Evolutionary conservation across 768 basidiomycete species (phyloP).

Genomic region (Suillus spraguei): DNA sequence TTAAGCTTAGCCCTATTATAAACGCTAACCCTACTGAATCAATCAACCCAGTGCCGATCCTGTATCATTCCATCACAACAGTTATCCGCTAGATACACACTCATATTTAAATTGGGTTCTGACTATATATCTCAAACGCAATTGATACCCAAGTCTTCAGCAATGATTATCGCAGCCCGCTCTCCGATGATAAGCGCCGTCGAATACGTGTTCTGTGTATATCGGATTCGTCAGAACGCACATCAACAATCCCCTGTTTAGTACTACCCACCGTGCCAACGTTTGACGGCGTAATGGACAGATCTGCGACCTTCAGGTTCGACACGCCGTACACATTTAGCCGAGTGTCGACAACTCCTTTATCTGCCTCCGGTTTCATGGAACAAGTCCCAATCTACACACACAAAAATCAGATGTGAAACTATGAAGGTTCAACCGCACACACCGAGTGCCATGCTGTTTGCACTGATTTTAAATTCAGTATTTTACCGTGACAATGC

Average conservation of each 20-base stretch:
- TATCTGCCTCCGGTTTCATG: slow-evolving; percentile 60
- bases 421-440: not conserved
- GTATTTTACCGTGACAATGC: not conserved
- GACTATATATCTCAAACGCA: slow-evolving; percentile 25
- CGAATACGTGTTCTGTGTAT: slow-evolving; percentile 24
- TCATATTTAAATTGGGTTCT: not conserved
- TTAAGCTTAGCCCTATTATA: too few species aligned
- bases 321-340: slow-evolving; percentile 64
- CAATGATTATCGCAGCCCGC: slow-evolving; percentile 25
- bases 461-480: slow-evolving; percentile 20
- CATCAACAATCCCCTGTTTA: not conserved
- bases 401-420: not conserved
- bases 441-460: slow-evolving; percentile 38
- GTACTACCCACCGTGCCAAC: slow-evolving; percentile 33
- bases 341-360: slow-evolving; percentile 63
- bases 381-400: slow-evolving; percentile 63
- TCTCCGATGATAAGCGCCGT: slow-evolving; percentile 28
- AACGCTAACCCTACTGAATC: too few species aligned
- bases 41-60: too few species aligned
- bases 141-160: slow-evolving; percentile 23
- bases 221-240: not conserved
- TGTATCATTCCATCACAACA: too few species aligned
- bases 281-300: slow-evolving; percentile 43
- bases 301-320: slow-evolving; percentile 61
- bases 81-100: not conserved